phyloP scores from a whole-genome alignment of 805 yeast species.

The Spathaspora passalidarum region DNA sequence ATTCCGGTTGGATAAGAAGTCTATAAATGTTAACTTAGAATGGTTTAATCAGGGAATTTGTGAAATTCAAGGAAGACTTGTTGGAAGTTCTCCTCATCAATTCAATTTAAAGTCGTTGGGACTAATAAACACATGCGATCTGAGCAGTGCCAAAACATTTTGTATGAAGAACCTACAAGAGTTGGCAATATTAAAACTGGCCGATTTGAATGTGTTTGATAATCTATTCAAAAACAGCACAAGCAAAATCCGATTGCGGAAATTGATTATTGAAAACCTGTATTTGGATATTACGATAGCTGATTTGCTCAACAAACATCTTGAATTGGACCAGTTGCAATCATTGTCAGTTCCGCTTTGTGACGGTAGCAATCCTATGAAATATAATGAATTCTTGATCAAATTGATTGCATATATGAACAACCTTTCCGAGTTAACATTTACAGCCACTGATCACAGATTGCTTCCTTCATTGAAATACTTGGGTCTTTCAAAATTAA shows the following conservation, averaged over 20 bases:
- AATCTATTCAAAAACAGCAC: neutral
- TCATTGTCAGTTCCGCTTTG: neutral
- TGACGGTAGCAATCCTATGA: neutral
- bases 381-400: neutral
- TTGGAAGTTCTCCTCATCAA: neutral
- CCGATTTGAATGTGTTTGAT: neutral
- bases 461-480: neutral
- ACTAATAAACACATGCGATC: neutral
- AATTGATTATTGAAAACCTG: neutral
- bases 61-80: neutral
- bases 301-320: neutral
- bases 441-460: neutral
- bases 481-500: neutral
- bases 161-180: neutral
- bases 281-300: neutral
- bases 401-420: neutral
- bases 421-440: neutral
- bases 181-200: neutral
- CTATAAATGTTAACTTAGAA: neutral
- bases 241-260: neutral
- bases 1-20: slow-evolving; percentile 3
- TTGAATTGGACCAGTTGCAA: neutral
- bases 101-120: neutral
- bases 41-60: neutral
- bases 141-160: neutral